These are phyloP conservation scores for Macaranga tanarius DNA, from an alignment of 441 rosid species.

Conservation along the genomic window DNA sequence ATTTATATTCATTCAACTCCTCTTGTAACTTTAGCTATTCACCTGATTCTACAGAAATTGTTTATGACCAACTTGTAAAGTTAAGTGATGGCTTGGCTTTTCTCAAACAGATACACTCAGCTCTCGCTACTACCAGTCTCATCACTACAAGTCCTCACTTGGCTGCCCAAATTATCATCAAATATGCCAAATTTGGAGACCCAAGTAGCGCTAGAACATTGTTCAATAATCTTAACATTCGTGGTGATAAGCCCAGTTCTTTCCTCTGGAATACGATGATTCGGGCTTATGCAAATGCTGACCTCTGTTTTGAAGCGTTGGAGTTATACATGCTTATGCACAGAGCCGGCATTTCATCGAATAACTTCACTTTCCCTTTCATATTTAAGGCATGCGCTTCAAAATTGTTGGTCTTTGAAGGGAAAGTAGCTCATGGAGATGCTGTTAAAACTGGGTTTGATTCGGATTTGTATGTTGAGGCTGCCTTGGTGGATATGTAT, in stretches of 20 bases:
- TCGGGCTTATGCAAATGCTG: constrained; percentile 44
- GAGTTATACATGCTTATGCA: constrained; percentile 45
- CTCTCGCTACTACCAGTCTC: constrained; percentile 35
- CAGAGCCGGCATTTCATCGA: constrained; percentile 37
- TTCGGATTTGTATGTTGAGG: constrained; percentile 39
- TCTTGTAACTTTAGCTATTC: constrained; percentile 23
- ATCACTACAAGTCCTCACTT: constrained; percentile 35
- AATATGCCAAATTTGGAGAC: constrained; percentile 40
- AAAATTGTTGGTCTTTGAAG: constrained; percentile 25
- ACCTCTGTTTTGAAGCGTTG: constrained; percentile 35
- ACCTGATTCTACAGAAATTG: constrained; percentile 28
- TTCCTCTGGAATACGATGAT: constrained; percentile 55
- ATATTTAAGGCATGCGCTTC: constrained; percentile 48
- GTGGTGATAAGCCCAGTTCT: constrained; percentile 29
- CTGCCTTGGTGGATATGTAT: constrained; percentile 43
- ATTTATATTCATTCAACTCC: constrained; percentile 2
- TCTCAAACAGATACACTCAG: constrained; percentile 45
- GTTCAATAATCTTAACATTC: constrained; percentile 29
- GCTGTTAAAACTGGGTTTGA: constrained; percentile 41
- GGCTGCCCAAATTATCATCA: constrained; percentile 40
- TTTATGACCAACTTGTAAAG: constrained; percentile 32
- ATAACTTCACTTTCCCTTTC: constrained; percentile 51
- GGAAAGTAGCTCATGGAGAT: constrained; percentile 41
- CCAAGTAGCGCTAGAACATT: constrained; percentile 31
- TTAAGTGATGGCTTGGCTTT: constrained; percentile 31